Base-by-base conservation (phyloP, 108 stramenopile species). In the Mediolabrus comicus region DNA sequence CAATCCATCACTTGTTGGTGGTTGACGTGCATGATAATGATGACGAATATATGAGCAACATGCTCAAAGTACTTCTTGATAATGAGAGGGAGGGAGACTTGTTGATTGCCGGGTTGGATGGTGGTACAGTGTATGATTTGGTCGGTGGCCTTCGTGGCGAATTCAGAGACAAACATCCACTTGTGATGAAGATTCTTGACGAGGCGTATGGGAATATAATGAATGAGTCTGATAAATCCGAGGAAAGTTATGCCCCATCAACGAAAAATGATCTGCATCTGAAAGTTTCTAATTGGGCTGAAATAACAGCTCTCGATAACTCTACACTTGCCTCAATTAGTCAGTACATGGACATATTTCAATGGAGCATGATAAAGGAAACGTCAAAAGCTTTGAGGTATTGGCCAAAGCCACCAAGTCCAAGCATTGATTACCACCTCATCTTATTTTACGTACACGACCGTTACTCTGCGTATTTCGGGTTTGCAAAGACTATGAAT, bases 351-450 rank as follows among this genome's bases (percentile, higher is more conserved):
- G 34, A 5, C 16, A 62, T 62, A 14, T 4, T 38, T 38, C 30
- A 62, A 8, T 35, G 36, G 34, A 3, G 9, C 9, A 26, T 32
- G 16, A n/a, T 62, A 4, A 62, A 13, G 19, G 14, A 38, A 17
- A 62, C 60, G 9, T 38, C 30, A 24, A 62, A 62, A n/a, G 6
- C 33, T 6, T 27, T 59, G 26, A 7, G 6, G 16, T 59, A 31
- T 26, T 62, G 29, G 30, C 60, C 60, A 6, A 35, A 22, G 34
- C 60, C 60, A 22, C 60, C 60, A 3, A 14, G 16, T 38, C 60
- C 60, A 19, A 31, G 6, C 9, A 17, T 62, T 12, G 60, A 62
- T 22, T 62, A 62, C 16, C 60, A 62, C 16, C 34, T 62, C 34
- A 62, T 62, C 38, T n/a, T 31, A 19, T 62, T 62, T 17, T 19